Conservation (phyloP, 1,139 yeast genomes). For the Lodderomyces metapsilosis region DNA sequence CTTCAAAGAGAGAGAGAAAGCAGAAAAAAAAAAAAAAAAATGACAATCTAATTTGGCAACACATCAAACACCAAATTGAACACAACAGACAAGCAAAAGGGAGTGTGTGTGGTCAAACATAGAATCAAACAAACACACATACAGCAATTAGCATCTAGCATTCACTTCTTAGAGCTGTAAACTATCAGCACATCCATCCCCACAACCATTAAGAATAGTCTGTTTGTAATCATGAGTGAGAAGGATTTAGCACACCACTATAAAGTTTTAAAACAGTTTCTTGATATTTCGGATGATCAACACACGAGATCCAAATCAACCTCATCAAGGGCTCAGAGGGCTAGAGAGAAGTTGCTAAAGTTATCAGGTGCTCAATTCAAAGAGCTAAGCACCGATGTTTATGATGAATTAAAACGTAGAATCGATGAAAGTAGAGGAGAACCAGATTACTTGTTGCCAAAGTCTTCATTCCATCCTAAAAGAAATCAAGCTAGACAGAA, state of each 20-base stretch:
- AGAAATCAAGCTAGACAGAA: slow-evolving; percentile 95
- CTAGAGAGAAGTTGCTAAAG: slow-evolving; percentile 80
- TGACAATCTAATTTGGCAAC: no score
- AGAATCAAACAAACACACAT: no score
- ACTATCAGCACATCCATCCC: no score
- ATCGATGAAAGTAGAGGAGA: slow-evolving; percentile 53
- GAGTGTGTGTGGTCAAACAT: no score
- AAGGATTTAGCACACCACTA: slow-evolving; percentile 46
- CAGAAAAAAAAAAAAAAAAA: no score
- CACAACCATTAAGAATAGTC: no score
- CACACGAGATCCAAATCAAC: slow-evolving; percentile 40
- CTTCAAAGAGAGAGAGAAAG: no score
- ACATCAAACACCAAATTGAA: no score
- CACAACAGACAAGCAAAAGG: no score
- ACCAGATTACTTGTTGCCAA: slow-evolving; percentile 67
- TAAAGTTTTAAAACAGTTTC: slow-evolving; percentile 50
- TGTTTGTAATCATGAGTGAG: slow-evolving; percentile 26
- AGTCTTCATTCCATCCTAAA: slow-evolving; percentile 81
- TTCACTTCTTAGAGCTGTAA: no score
- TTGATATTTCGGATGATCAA: slow-evolving; percentile 51
- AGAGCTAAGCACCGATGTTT: slow-evolving; percentile 90
- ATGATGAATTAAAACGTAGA: slow-evolving; percentile 83
- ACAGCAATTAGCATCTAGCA: no score
- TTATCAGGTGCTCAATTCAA: slow-evolving; percentile 81
- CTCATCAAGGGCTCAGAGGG: slow-evolving; percentile 67